Evolutionary conservation across 768 basidiomycete genomes (phyloP), one percentile per base, ranked within the genome.

Genomic region (Lanmaoa pseudosensibilis): DNA sequence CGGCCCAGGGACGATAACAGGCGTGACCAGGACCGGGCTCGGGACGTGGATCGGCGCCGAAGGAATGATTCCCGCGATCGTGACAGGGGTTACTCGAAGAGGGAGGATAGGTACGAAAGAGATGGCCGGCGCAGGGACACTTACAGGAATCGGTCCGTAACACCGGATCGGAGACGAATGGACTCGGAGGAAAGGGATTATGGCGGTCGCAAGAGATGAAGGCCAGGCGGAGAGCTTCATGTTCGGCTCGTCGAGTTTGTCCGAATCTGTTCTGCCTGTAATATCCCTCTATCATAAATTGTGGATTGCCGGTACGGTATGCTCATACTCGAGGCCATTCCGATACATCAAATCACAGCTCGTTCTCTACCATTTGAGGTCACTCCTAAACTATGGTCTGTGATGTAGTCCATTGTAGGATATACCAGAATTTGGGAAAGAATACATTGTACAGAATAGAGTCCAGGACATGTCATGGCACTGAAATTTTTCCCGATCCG

Each of bases 11-110:
- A 66, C 13, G 61, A 58, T 27, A 9, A 48, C 30, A 57, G 59
- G 32, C 71, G 54, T 4, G 60, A 70, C 21, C 59, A 61, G 37
- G 52, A 62, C 10, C 43, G 65, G n/a, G n/a, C n/a, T n/a, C n/a
- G n/a, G 39, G 69, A 72, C 46, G 48, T 52, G 52, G 71, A 65
- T 16, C 69, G 59, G 34, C 70, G 66, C 25, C 57, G 59, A 37
- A 63, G 70, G 54, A 46, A 68, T 25, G 63, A 70, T 30, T 62
- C 67, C 38, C 69, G 65, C 30, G 64, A 63, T 33, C 61, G 57
- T 38, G 67, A 65, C 8, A 57, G 61, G 39, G 56, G 45, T 3
- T 60, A 56, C 50, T 15, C 58, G 45, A 59, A 23, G 52, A 56
- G 63, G 52, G 67, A 69, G 39, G 61, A 67, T 23, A 54, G 57